A percentile compares a stretch with the other conserved stretches of the same genome.
These are phyloP conservation scores for Diatrype stigma DNA, from an alignment of 2,329 filamentous ascomycete genomes.

Conservation along the genomic window DNA sequence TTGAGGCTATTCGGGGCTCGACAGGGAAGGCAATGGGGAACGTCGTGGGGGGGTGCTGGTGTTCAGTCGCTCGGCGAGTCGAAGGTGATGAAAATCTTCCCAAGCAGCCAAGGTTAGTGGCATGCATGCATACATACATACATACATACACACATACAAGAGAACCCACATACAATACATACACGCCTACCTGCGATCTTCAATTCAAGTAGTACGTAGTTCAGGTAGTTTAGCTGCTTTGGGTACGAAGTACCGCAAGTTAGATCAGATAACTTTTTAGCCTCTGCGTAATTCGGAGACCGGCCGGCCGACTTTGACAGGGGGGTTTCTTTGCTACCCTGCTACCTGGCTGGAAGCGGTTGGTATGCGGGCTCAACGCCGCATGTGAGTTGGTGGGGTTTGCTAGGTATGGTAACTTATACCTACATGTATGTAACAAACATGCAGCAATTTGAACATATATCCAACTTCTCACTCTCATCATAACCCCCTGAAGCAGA, in stretches of 20 bases:
- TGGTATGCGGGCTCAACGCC: too few species aligned
- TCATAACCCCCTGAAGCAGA: too few species aligned
- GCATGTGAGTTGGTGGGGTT: too few species aligned
- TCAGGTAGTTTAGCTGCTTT: background rate
- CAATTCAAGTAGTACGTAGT: slow-evolving; percentile 1
- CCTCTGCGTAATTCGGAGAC: background rate
- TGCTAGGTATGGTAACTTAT: too few species aligned
- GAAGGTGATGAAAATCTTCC: background rate
- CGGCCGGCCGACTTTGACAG: background rate
- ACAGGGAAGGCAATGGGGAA: background rate
- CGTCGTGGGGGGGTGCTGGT: background rate
- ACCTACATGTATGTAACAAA: too few species aligned
- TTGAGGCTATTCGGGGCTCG: background rate
- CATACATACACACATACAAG: too few species aligned
- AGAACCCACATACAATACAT: too few species aligned
- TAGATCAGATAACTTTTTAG: slow-evolving; percentile 3
- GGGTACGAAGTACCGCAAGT: background rate
- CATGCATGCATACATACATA: too few species aligned
- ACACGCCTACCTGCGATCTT: too few species aligned
- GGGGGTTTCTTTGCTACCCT: background rate
- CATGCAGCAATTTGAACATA: too few species aligned
- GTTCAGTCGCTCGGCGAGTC: background rate
- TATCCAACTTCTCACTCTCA: too few species aligned
- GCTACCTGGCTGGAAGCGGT: too few species aligned
- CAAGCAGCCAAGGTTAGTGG: background rate